Conservation (phyloP, 345 rosid genomes). For the Kernera saxatilis region DNA sequence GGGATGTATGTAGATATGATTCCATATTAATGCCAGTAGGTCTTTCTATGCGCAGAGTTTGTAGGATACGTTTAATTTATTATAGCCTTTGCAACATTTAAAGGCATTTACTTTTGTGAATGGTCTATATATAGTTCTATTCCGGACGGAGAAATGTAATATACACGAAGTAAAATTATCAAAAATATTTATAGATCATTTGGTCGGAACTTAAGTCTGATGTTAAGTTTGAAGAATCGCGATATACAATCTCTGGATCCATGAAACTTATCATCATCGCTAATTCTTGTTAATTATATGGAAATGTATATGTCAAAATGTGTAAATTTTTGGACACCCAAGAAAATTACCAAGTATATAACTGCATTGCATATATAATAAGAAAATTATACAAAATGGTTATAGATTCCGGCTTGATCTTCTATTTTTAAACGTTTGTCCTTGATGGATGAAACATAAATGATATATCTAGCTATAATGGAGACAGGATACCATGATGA, state of each 20-base stretch:
- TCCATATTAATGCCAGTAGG: constrained; percentile 3
- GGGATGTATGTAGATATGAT: not conserved
- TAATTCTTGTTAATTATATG: not conserved
- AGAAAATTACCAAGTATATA: not conserved
- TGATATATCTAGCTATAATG: not conserved
- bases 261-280: not conserved
- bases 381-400: not conserved
- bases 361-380: not conserved
- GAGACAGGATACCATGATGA: not conserved
- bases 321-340: not conserved
- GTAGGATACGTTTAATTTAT: not conserved
- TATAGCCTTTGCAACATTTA: not conserved
- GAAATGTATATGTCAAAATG: not conserved
- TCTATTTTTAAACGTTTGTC: not conserved
- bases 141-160: not conserved
- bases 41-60: not conserved
- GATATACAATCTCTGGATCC: not conserved
- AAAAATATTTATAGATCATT: not conserved
- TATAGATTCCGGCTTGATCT: not conserved
- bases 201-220: not conserved
- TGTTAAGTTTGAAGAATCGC: not conserved
- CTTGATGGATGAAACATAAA: not conserved
- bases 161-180: not conserved
- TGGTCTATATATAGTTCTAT: not conserved
- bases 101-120: not conserved